Evolutionary conservation across 2,329 filamentous ascomycete genomes (phyloP).

Genomic region (Colletotrichum lini): DNA sequence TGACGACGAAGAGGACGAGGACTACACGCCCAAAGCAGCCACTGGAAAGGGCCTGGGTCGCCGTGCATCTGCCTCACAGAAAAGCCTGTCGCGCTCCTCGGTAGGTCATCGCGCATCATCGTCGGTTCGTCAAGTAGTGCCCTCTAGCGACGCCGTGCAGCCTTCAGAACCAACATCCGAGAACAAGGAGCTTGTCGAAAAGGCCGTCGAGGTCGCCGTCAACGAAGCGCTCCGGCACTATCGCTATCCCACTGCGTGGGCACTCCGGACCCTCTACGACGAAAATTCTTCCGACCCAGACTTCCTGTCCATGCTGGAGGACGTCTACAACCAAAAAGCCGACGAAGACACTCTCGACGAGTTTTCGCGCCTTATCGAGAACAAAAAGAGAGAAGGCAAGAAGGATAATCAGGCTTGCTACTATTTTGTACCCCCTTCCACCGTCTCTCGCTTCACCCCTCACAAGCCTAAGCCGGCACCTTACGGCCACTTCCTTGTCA

Average conservation of each 20-base stretch:
- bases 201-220: slow-evolving; percentile 70
- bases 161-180: slow-evolving; percentile 31
- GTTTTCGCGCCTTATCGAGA: slow-evolving; percentile 65
- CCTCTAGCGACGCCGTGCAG: slow-evolving; percentile 40
- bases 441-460: slow-evolving; percentile 58
- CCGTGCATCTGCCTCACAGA: slow-evolving; percentile 37
- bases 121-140: slow-evolving; percentile 28
- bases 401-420: slow-evolving; percentile 65
- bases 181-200: slow-evolving; percentile 63
- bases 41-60: slow-evolving; percentile 26
- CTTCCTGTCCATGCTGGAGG: slow-evolving; percentile 71
- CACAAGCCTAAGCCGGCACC: slow-evolving; percentile 64
- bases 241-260: slow-evolving; percentile 74
- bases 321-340: slow-evolving; percentile 71
- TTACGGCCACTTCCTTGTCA: slow-evolving; percentile 60
- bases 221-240: slow-evolving; percentile 69
- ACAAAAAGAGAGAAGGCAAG: slow-evolving; percentile 71
- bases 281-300: slow-evolving; percentile 65
- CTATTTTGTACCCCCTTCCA: slow-evolving; percentile 68
- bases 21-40: slow-evolving; percentile 31
- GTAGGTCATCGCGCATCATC: slow-evolving; percentile 37
- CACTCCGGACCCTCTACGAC: slow-evolving; percentile 72
- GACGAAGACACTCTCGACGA: slow-evolving; percentile 64
- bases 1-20: slow-evolving; percentile 37
- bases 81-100: slow-evolving; percentile 41